Evolutionary conservation across 306 rosid species (phyloP).

Genomic region (Sechiopsis laciniata): DNA sequence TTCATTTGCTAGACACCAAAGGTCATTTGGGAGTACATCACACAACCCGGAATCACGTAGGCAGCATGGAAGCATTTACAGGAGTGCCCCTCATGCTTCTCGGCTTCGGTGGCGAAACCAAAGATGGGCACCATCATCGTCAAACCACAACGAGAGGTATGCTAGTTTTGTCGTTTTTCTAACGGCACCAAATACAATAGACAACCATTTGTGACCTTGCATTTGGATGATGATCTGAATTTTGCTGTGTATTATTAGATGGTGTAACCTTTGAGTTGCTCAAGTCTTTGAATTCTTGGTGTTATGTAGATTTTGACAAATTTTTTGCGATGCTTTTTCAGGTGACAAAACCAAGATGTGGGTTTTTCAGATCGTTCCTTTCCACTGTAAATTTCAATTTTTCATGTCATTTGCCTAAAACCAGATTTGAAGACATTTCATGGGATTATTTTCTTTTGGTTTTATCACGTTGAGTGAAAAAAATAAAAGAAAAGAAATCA

Average conservation of each 20-base stretch:
- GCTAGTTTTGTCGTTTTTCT: not conserved
- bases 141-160: constrained; percentile 5
- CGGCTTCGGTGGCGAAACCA: constrained; percentile 44
- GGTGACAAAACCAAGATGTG: not conserved
- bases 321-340: not conserved
- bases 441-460: constrained; percentile 6
- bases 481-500: not conserved
- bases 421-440: constrained; percentile 11
- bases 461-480: not conserved
- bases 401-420: not conserved
- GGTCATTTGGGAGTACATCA: not conserved
- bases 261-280: not conserved
- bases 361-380: not conserved
- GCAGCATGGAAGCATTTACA: constrained; percentile 17
- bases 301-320: not conserved
- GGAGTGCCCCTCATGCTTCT: not conserved
- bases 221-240: not conserved
- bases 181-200: not conserved
- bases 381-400: not conserved
- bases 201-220: not conserved
- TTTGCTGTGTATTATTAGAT: not conserved
- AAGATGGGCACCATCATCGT: constrained; percentile 35
- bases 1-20: constrained; percentile 10
- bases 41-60: not conserved
- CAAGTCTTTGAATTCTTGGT: not conserved